Conservation (phyloP, 169 alveolate species). For the Eimeria mitis region DNA sequence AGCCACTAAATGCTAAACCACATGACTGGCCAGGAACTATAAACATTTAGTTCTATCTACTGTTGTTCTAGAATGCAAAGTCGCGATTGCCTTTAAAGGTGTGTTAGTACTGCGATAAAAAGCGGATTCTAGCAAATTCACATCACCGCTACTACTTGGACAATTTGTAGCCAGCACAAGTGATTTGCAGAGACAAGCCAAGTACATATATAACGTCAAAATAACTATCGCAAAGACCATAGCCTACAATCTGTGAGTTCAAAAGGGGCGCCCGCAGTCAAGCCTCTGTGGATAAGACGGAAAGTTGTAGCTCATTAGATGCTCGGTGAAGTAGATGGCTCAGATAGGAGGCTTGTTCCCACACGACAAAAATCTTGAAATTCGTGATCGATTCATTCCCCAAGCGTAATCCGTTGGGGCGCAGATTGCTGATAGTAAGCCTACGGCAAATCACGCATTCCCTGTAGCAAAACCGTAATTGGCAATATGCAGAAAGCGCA, state of each 20-base stretch:
- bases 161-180: background rate
- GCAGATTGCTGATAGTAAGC: background rate
- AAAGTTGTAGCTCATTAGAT: background rate
- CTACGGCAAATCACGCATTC: background rate
- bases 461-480: background rate
- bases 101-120: background rate
- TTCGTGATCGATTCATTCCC: background rate
- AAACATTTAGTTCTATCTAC: background rate
- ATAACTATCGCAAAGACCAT: background rate
- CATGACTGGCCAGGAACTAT: background rate
- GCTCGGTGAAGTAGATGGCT: background rate
- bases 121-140: background rate
- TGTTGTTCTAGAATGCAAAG: background rate
- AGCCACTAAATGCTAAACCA: background rate
- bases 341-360: background rate
- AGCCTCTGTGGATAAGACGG: background rate
- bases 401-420: background rate
- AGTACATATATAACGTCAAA: background rate
- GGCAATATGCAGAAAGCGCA: background rate
- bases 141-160: background rate
- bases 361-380: background rate
- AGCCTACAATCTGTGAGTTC: background rate
- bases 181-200: background rate
- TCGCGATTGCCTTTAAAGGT: background rate
- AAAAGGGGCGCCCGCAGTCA: background rate